Conservation (phyloP, 495 filamentous ascomycete genomes). For the Penicillium robsamsonii region DNA sequence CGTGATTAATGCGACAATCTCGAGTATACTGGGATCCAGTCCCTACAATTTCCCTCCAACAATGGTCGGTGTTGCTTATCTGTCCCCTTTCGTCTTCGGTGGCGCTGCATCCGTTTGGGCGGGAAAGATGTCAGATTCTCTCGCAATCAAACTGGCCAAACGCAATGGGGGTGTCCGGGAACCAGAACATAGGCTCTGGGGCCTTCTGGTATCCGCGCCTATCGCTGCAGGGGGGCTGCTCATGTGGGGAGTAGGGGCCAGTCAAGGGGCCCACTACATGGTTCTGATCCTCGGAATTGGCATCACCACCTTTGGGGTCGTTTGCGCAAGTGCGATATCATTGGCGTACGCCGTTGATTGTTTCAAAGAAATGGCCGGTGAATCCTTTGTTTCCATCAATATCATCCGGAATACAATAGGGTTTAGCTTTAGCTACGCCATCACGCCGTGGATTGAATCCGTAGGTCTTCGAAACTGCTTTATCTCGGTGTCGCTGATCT, state of each 20-base stretch:
- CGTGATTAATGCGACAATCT: constrained; percentile 7
- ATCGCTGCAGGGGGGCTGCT: constrained; percentile 12
- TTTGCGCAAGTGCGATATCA: constrained; percentile 16
- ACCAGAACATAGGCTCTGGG: constrained; percentile 31
- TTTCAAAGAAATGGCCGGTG: constrained; percentile 47
- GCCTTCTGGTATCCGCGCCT: constrained; percentile 1
- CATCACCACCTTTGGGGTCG: constrained; percentile 13
- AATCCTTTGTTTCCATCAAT: constrained; percentile 55
- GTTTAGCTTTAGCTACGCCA: not conserved
- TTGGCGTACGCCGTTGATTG: constrained; percentile 26
- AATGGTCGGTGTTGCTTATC: constrained; percentile 9
- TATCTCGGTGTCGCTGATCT: not conserved
- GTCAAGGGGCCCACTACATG: constrained; percentile 22
- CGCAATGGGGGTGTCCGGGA: constrained; percentile 34
- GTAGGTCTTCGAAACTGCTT: not conserved
- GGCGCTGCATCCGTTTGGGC: constrained; percentile 7
- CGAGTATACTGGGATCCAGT: constrained; percentile 7
- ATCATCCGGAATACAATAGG: constrained; percentile 56
- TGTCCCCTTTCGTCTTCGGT: constrained; percentile 12
- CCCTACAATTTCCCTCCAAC: constrained; percentile 16
- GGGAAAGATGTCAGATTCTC: constrained; percentile 17
- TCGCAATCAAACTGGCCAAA: constrained; percentile 27
- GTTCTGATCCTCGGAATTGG: constrained; percentile 19
- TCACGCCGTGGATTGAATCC: not conserved
- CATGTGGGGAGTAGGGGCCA: constrained; percentile 20